Base-by-base conservation (phyloP, 2,329 filamentous ascomycete genomes). In the Diaporthe sp. region DNA sequence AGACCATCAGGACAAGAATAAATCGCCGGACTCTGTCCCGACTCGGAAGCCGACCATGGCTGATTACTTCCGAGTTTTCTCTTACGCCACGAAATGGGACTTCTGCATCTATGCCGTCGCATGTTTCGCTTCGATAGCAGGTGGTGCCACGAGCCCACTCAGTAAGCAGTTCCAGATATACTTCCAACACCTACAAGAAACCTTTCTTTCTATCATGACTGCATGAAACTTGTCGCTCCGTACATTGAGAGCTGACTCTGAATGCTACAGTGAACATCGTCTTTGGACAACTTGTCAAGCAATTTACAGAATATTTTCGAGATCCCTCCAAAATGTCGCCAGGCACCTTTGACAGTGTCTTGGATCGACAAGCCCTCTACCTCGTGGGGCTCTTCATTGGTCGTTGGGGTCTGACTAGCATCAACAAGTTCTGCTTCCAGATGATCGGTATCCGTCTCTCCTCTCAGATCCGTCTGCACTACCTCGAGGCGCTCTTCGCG, bases 391-490 rank as follows among this genome's bases (percentile, higher is more conserved):
- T 72, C 68, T 51, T 20, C 67, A 51, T 58, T 39, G 13, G 44
- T 25, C 71, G 39, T 65, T 28, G 72, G 68, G 47, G 22, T 20
- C 28, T 53, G 60, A 34, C 39, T 20, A 58, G 60, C 25, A 71
- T 65, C 58, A 57, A 44, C n/a, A 80, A 85, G 84, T 78, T 91
- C 75, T 85, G 86, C 25, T 92, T 91, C 76, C 88, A 90, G 20
- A 89, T 92, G 82, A 88, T 89, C 73, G 90, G 90, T 42, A 89
- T 92, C 76, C 86, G 90, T 37, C 86, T 92, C 67, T 92, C 90
- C 2, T 89, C 90, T 0, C 88, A 87, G 10, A 86, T 92, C 60
- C 87, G 93, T 39, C 87, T 92, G 20, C 87, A 90, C 75, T 95
- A 94, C 79, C 86, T 95, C 44, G 87, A 88, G 68, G 85, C 87